Percentiles rank a stretch among this genome's conserved stretches.
These are phyloP conservation scores for Lentinus polychrous DNA, from an alignment of 1,284 basidiomycete species.

Conservation along the genomic window DNA sequence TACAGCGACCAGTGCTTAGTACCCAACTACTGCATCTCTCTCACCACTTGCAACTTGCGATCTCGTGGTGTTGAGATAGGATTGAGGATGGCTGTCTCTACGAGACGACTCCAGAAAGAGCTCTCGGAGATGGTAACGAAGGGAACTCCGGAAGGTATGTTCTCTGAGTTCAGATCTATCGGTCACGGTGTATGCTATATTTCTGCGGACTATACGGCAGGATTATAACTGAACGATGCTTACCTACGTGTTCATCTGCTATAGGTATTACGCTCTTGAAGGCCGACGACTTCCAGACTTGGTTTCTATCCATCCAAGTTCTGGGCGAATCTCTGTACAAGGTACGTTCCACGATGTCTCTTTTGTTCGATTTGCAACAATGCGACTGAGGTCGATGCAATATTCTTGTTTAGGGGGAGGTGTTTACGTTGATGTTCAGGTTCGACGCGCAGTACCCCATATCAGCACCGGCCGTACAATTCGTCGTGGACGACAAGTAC, in stretches of 20 bases:
- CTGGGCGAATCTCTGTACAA: conserved; percentile 72
- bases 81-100: conserved; percentile 2
- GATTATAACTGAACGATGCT: no score
- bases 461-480: conserved; percentile 77
- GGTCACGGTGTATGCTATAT: no score
- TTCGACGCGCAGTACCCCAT: conserved; percentile 76
- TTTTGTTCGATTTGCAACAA: not conserved
- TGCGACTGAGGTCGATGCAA: not conserved
- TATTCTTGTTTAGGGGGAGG: conserved; percentile 50
- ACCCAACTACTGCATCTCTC: no score
- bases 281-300: conserved; percentile 68
- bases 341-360: conserved; percentile 29
- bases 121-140: conserved; percentile 62
- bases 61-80: no score
- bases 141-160: conserved; percentile 65
- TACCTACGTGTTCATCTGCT: no score
- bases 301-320: conserved; percentile 71
- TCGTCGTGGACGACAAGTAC: conserved; percentile 56
- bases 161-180: not conserved
- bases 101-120: conserved; percentile 62
- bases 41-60: no score
- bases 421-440: conserved; percentile 68
- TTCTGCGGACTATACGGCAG: no score
- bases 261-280: conserved; percentile 63
- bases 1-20: no score